Percentiles rank a stretch among this genome's conserved stretches.
These are phyloP conservation scores for Lunularia cruciata DNA, from an alignment of 225 moss, liverwort and hornwort species.

Conservation along the genomic window DNA sequence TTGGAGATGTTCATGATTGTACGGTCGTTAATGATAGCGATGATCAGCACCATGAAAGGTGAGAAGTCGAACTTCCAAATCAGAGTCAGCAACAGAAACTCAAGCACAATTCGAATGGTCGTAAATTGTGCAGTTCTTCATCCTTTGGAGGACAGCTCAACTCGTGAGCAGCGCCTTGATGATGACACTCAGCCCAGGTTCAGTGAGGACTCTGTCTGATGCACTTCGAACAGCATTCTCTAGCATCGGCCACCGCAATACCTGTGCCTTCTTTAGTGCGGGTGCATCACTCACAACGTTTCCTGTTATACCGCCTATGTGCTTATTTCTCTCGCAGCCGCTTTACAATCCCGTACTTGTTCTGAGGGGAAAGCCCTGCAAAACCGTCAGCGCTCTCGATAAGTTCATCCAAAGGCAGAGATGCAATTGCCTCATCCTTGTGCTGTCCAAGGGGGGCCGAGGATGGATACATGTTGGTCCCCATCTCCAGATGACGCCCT, in stretches of 20 bases:
- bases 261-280: slow-evolving; percentile 41
- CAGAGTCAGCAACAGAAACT: slow-evolving; percentile 30
- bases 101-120: too few species aligned
- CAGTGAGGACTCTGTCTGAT: slow-evolving; percentile 37
- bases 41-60: slow-evolving; percentile 36
- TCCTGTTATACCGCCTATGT: slow-evolving; percentile 42
- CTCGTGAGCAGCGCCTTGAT: slow-evolving; percentile 38
- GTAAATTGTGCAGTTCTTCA: slow-evolving; percentile 49
- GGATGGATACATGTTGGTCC: slow-evolving; percentile 41
- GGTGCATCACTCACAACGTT: slow-evolving; percentile 40
- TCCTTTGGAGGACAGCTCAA: slow-evolving; percentile 39
- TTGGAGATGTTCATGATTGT: slow-evolving; percentile 78
- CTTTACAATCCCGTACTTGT: slow-evolving; percentile 41
- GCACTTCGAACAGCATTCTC: slow-evolving; percentile 37
- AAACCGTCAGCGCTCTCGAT: slow-evolving; percentile 48
- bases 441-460: slow-evolving; percentile 30
- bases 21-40: slow-evolving; percentile 37
- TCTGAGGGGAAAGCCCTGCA: slow-evolving; percentile 38
- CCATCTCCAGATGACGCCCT: slow-evolving; percentile 36
- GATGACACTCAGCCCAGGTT: slow-evolving; percentile 42
- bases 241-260: slow-evolving; percentile 38
- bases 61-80: slow-evolving; percentile 43
- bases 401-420: slow-evolving; percentile 36
- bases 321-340: slow-evolving; percentile 29
- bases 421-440: slow-evolving; percentile 23